These are phyloP conservation scores for Sequoiadendron giganteum DNA, from an alignment of 75 land plant species.

Conservation along the genomic window DNA sequence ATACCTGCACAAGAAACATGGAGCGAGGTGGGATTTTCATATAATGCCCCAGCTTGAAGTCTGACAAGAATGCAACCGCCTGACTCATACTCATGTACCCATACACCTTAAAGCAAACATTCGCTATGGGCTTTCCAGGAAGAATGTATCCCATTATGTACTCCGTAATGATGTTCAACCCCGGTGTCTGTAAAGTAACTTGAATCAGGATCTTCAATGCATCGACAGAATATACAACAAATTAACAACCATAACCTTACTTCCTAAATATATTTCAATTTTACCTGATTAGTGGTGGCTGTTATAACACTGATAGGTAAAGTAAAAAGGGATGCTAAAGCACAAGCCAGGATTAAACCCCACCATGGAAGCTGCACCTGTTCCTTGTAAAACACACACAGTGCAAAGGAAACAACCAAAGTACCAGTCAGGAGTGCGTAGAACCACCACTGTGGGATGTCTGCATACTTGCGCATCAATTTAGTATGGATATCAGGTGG, in stretches of 20 bases:
- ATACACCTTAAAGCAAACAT: slow-evolving; percentile 84
- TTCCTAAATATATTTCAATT: neutral
- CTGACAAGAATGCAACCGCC: slow-evolving; percentile 55
- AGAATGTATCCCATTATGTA: slow-evolving; percentile 73
- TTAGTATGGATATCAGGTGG: slow-evolving; percentile 64
- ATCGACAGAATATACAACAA: too few species aligned
- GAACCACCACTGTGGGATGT: slow-evolving; percentile 94
- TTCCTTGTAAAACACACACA: slow-evolving; percentile 45
- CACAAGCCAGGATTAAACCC: slow-evolving; percentile 65
- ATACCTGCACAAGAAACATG: slow-evolving; percentile 85
- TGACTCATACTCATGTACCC: slow-evolving; percentile 30
- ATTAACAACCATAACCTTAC: neutral
- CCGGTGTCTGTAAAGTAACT: slow-evolving; percentile 52
- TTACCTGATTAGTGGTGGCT: slow-evolving; percentile 96
- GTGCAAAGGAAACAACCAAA: slow-evolving; percentile 50
- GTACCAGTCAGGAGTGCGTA: slow-evolving; percentile 34
- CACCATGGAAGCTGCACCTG: neutral
- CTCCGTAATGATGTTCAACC: slow-evolving; percentile 82
- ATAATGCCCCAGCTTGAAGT: slow-evolving; percentile 84
- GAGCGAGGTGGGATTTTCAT: slow-evolving; percentile 84
- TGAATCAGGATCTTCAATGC: neutral
- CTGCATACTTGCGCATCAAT: slow-evolving; percentile 65
- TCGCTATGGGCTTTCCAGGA: slow-evolving; percentile 83
- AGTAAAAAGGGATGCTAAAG: slow-evolving; percentile 69
- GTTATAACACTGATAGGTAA: slow-evolving; percentile 88